Conservation (phyloP, 2,329 filamentous ascomycete species). For the Fusarium tjaetaba region DNA sequence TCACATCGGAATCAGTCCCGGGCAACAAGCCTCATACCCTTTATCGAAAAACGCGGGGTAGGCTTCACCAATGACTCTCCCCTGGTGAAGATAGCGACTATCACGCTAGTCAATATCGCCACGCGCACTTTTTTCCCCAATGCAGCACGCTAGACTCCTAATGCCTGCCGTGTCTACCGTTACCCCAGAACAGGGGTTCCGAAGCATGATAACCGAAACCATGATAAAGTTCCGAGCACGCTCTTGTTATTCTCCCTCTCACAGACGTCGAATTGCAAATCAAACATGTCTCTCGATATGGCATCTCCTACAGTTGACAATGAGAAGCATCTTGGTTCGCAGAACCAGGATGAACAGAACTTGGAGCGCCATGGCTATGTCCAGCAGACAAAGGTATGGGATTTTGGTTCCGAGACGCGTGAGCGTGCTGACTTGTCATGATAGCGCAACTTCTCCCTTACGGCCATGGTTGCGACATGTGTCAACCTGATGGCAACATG, state of each 20-base stretch:
- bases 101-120: neutral
- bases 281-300: neutral
- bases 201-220: neutral
- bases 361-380: slow-evolving; percentile 2
- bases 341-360: neutral
- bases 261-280: neutral
- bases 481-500: slow-evolving; percentile 33
- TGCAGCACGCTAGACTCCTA: neutral
- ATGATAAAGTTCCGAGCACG: neutral
- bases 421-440: neutral
- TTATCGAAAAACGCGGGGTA: neutral
- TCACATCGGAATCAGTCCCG: neutral
- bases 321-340: neutral
- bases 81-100: neutral
- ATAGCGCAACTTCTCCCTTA: slow-evolving; percentile 26
- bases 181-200: neutral
- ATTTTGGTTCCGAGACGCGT: neutral
- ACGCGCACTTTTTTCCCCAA: slow-evolving; percentile 16
- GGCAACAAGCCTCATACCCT: neutral
- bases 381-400: neutral
- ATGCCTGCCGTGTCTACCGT: neutral
- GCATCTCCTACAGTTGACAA: neutral
- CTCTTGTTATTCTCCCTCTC: neutral
- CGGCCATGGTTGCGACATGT: slow-evolving; percentile 19
- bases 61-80: neutral